Conservation (phyloP, 2,329 filamentous ascomycete genomes). For the Phoma sp. region DNA sequence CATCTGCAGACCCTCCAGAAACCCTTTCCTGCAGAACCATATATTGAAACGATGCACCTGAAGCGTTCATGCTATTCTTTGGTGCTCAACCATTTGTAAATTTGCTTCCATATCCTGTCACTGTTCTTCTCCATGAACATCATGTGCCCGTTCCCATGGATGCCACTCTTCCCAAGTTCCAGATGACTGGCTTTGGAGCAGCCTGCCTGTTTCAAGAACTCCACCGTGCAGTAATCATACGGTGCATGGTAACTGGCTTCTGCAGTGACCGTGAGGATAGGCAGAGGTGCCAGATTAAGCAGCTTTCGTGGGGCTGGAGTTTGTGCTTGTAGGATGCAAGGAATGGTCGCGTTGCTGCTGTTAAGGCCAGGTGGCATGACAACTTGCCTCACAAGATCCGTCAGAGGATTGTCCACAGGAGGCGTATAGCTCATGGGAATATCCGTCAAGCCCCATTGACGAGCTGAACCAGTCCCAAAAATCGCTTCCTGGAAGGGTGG, state of each 20-base stretch:
- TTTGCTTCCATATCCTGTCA: not conserved
- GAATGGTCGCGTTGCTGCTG: constrained; percentile 30
- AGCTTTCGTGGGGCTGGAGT: constrained; percentile 50
- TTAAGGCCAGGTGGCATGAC: constrained; percentile 35
- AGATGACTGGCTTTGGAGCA: constrained; percentile 9
- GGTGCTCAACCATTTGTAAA: not conserved
- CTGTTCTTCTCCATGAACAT: constrained; percentile 15
- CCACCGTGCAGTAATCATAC: constrained; percentile 62
- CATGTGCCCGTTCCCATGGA: constrained; percentile 7
- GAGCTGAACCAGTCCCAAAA: constrained; percentile 2
- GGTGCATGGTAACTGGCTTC: constrained; percentile 60
- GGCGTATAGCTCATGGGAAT: no score
- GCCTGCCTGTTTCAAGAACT: constrained; percentile 55
- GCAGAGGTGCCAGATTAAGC: constrained; percentile 55
- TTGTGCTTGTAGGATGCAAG: constrained; percentile 47
- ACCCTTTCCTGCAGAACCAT: no score
- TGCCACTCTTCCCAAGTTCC: constrained; percentile 12
- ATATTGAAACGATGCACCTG: no score
- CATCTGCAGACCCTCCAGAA: no score
- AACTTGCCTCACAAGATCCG: no score
- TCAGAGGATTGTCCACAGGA: no score
- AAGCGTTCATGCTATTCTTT: no score
- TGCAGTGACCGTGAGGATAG: constrained; percentile 57
- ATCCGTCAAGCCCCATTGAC: constrained; percentile 44
- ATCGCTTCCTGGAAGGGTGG: constrained; percentile 53